phyloP scores from a whole-genome alignment of 306 rosid genomes.

The Cyamopsis tetragonoloba region DNA sequence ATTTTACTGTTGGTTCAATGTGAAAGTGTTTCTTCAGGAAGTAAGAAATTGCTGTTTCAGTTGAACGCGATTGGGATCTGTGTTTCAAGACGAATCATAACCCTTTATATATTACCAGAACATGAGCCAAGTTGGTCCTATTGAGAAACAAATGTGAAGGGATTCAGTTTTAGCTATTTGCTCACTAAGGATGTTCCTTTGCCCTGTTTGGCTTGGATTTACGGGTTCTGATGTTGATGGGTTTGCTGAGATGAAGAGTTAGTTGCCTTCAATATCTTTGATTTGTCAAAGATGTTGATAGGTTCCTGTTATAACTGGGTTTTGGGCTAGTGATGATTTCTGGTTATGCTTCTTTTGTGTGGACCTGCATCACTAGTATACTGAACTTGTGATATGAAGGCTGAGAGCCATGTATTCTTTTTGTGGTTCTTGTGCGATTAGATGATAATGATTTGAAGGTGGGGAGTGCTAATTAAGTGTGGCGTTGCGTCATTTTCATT shows the following conservation, averaged over 20 bases:
- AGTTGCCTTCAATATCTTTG: not conserved
- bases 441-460: constrained; percentile 2
- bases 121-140: no score
- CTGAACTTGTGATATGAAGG: not conserved
- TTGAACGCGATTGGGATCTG: no score
- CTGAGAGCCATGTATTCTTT: constrained; percentile 5
- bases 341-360: not conserved
- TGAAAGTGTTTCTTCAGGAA: no score
- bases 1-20: no score
- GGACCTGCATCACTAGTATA: not conserved
- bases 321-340: not conserved
- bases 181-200: not conserved
- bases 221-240: constrained; percentile 29
- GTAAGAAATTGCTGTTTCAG: no score
- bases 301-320: not conserved
- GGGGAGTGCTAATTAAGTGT: no score
- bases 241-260: constrained; percentile 13
- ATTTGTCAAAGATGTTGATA: constrained; percentile 14
- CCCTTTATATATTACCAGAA: no score
- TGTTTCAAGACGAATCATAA: no score
- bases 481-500: not conserved
- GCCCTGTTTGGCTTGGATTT: not conserved
- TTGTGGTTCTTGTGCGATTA: not conserved
- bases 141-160: no score
- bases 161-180: not conserved